Percentiles rank a stretch among this genome's conserved stretches.
These are phyloP conservation scores for Chenopodium suecicum DNA, from an alignment of 148 eudicot genomes.

Conservation along the genomic window DNA sequence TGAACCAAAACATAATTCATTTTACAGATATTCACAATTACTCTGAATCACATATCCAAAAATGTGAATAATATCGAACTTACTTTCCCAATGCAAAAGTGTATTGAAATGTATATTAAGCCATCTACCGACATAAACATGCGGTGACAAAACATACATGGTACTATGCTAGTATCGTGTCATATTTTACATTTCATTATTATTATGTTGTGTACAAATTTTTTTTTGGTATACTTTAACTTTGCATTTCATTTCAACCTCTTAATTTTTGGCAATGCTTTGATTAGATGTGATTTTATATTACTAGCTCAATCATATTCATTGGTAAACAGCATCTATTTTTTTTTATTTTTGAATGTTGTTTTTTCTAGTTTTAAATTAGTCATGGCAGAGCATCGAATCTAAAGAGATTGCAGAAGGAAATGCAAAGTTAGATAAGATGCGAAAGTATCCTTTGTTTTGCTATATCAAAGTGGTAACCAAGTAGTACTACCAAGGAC, in stretches of 20 bases:
- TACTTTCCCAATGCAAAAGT: neutral
- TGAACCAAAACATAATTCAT: too few species aligned
- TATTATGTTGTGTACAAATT: neutral
- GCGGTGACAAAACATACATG: neutral
- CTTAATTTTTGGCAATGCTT: neutral
- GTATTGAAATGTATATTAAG: neutral
- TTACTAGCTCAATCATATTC: neutral
- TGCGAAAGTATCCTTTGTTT: neutral
- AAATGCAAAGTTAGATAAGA: constrained; percentile 9
- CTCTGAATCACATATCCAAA: neutral
- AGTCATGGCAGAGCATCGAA: neutral
- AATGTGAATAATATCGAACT: neutral
- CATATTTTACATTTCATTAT: neutral
- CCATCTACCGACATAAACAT: constrained; percentile 12
- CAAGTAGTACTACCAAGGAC: too few species aligned
- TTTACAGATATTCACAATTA: neutral
- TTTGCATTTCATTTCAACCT: neutral
- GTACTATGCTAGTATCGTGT: neutral
- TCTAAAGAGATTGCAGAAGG: neutral
- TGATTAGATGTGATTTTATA: neutral
- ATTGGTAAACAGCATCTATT: neutral
- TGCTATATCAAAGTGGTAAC: neutral
- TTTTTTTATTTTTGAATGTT: neutral
- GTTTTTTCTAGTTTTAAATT: neutral
- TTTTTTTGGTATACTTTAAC: neutral